Percentiles rank a stretch among this genome's conserved stretches.
These are phyloP conservation scores for Calonectria hawksworthii DNA, from an alignment of 2,329 filamentous ascomycete genomes.

Conservation along the genomic window DNA sequence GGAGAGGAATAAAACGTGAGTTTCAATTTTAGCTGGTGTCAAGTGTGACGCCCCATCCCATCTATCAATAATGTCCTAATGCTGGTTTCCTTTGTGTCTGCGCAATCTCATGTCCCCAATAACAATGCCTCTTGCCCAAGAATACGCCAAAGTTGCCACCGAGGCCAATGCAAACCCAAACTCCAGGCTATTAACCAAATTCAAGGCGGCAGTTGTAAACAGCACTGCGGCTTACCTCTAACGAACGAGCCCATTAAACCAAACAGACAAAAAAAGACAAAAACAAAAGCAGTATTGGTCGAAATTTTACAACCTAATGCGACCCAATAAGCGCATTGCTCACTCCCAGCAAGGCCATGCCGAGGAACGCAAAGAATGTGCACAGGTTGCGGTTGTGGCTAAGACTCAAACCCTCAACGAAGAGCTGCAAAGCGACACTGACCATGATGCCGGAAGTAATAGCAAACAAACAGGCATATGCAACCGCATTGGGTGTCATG, in stretches of 20 bases:
- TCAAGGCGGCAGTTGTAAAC: neutral
- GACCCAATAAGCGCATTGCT: constrained; percentile 86
- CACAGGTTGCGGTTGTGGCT: constrained; percentile 85
- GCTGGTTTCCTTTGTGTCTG: constrained; percentile 15
- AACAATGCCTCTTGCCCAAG: neutral
- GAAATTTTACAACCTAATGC: constrained; percentile 48
- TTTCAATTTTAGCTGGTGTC: constrained; percentile 12
- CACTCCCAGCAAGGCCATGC: constrained; percentile 89
- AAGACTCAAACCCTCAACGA: constrained; percentile 86
- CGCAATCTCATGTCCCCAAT: neutral
- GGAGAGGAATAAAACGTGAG: neutral
- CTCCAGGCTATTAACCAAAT: constrained; percentile 10
- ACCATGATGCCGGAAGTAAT: constrained; percentile 95
- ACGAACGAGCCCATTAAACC: neutral
- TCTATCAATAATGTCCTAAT: constrained; percentile 37
- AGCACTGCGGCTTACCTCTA: neutral
- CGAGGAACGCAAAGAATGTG: constrained; percentile 84
- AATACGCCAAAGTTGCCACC: constrained; percentile 9
- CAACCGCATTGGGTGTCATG: constrained; percentile 65
- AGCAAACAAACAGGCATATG: constrained; percentile 88
- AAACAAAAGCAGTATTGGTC: neutral
- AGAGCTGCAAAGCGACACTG: constrained; percentile 89
- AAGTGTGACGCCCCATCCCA: constrained; percentile 9
- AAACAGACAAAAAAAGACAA: neutral
- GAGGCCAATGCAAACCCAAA: constrained; percentile 12